phyloP scores from a whole-genome alignment of 192 early-diverging fungal genomes.

The Obelidium mucronatum region DNA sequence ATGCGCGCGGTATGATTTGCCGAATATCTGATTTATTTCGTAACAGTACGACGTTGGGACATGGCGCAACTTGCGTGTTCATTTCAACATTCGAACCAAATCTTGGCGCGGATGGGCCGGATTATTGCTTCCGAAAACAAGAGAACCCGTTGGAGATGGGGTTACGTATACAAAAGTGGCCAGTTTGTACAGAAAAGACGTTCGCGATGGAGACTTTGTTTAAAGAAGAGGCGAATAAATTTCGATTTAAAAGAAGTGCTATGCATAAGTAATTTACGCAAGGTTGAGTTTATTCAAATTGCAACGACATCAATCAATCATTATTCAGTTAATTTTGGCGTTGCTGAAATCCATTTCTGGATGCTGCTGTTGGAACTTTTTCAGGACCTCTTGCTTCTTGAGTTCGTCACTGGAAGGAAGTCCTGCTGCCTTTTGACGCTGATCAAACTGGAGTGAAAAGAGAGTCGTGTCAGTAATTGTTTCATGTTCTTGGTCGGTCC shows the following conservation, averaged over 20 bases:
- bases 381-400: conserved; percentile 77
- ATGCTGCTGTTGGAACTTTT: conserved; percentile 71
- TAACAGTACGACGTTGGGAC: conserved; percentile 57
- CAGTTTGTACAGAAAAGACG: conserved; percentile 14
- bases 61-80: conserved; percentile 48
- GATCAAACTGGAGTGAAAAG: conserved; percentile 75
- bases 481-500: background rate
- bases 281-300: too few relatives aligned
- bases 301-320: too few relatives aligned
- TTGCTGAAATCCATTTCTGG: conserved; percentile 59
- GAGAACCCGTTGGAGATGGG: conserved; percentile 25
- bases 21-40: background rate
- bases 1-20: background rate
- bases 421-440: conserved; percentile 82
- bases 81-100: conserved; percentile 52
- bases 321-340: conserved; percentile 45
- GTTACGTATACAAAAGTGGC: conserved; percentile 27
- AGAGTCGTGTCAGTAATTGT: too few relatives aligned
- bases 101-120: conserved; percentile 12
- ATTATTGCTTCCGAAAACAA: background rate
- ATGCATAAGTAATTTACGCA: too few relatives aligned
- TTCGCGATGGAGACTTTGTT: conserved; percentile 4
- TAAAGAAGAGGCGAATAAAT: background rate
- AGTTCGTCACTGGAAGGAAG: conserved; percentile 80
- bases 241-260: background rate